Conservation (phyloP, 208 protist genomes). For the Leishmania arabica region DNA sequence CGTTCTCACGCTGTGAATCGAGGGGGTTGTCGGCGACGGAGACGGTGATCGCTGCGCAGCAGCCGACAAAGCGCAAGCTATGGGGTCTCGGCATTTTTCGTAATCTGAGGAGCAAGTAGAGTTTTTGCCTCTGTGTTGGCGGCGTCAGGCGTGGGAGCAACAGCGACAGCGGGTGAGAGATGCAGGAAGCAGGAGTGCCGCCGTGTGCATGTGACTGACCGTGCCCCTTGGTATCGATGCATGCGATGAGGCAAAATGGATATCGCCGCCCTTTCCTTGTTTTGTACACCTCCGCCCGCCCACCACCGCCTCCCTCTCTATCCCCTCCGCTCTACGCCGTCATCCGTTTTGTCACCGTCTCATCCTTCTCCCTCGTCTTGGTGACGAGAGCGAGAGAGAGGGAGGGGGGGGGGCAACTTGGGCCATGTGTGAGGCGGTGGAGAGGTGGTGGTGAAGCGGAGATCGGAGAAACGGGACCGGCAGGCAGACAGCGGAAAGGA, state of each 20-base stretch:
- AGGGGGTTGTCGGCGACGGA: constrained; percentile 9
- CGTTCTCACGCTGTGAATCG: not conserved
- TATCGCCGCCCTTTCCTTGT: not conserved
- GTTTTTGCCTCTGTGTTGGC: not conserved
- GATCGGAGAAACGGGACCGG: not conserved
- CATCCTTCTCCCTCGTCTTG: not conserved
- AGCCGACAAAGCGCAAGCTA: constrained; percentile 14
- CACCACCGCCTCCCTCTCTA: not conserved
- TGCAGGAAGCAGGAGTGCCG: not conserved
- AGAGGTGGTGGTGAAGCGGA: not conserved
- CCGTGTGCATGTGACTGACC: not conserved
- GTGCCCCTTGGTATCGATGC: not conserved
- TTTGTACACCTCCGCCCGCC: not conserved
- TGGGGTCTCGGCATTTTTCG: constrained; percentile 23
- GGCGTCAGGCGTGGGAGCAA: no score
- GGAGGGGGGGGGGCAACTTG: not conserved
- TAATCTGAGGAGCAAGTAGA: constrained; percentile 26
- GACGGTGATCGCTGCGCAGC: constrained; percentile 8
- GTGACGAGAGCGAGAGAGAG: not conserved
- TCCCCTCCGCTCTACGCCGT: not conserved
- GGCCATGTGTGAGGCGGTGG: not conserved
- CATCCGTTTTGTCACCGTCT: not conserved
- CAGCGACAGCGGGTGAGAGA: not conserved
- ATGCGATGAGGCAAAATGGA: not conserved
- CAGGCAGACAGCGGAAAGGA: not conserved